Conservation (phyloP, 2,329 filamentous ascomycete genomes). For the Aschersonia sp. region DNA sequence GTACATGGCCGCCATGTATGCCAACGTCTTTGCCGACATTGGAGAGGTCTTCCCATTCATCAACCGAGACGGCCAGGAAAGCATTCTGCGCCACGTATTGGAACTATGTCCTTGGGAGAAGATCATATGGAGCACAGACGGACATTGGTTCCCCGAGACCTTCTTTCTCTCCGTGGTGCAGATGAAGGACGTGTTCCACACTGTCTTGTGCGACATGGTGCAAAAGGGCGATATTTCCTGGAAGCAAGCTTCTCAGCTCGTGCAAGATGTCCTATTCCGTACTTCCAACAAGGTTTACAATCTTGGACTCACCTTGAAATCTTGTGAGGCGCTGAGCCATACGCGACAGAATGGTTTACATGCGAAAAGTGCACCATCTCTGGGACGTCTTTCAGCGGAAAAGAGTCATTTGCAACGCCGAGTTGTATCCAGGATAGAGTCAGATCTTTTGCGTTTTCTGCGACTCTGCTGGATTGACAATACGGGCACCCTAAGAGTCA, state of each 20-base stretch:
- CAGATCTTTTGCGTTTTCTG: constrained; percentile 30
- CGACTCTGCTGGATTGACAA: constrained; percentile 69
- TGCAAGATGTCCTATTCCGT: constrained; percentile 55
- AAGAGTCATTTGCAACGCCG: background rate
- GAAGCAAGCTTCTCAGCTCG: constrained; percentile 46
- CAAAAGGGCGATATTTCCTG: constrained; percentile 45
- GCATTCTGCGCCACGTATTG: constrained; percentile 54
- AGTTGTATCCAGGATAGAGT: background rate
- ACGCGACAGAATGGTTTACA: too few relatives aligned
- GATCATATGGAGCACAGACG: constrained; percentile 68
- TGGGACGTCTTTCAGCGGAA: too few relatives aligned
- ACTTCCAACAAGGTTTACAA: constrained; percentile 66
- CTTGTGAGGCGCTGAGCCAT: background rate
- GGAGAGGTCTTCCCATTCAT: constrained; percentile 71
- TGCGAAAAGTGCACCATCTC: too few relatives aligned
- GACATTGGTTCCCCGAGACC: constrained; percentile 66
- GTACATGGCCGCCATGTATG: constrained; percentile 63
- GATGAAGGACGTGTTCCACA: constrained; percentile 54
- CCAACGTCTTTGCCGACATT: constrained; percentile 70
- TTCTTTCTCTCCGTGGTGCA: constrained; percentile 60
- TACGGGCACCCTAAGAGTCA: constrained; percentile 51
- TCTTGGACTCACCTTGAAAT: constrained; percentile 20
- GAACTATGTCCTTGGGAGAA: constrained; percentile 65
- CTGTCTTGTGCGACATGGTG: constrained; percentile 53
- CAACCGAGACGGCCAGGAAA: constrained; percentile 61